Evolutionary conservation across 176 grass and related monocot genomes (phyloP).

Genomic region (Alopecurus myosuroides): DNA sequence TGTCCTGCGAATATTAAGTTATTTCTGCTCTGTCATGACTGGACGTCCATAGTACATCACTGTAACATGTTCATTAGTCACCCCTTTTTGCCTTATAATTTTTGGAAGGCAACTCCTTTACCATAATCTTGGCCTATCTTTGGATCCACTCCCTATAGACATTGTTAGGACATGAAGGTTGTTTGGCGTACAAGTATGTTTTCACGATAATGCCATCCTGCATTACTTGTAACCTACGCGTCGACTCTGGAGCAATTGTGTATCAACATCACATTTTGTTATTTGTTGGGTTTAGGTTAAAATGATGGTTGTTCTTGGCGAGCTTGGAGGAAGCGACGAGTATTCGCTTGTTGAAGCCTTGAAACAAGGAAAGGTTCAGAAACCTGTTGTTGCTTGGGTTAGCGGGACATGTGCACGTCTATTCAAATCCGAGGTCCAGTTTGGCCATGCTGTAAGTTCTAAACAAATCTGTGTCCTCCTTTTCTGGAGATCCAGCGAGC

Average conservation of each 20-base stretch:
- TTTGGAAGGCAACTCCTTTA: not conserved
- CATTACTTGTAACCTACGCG: slow-evolving; percentile 4
- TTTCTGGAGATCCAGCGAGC: not conserved
- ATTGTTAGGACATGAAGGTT: not conserved
- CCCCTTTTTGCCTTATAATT: not conserved
- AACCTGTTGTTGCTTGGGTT: slow-evolving; percentile 99
- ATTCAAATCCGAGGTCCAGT: slow-evolving; percentile 99
- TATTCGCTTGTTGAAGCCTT: slow-evolving; percentile 96
- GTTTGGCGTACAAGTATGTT: not conserved
- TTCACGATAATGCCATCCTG: not conserved
- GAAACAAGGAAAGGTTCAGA: slow-evolving; percentile 95
- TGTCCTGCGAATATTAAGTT: not conserved
- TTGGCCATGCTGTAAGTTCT: slow-evolving; percentile 93
- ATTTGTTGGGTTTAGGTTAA: slow-evolving; percentile 64
- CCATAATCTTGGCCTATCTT: slow-evolving; percentile 9
- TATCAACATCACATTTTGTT: slow-evolving; percentile 9
- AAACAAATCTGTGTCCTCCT: not conserved
- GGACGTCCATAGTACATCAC: not conserved
- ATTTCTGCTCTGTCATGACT: not conserved
- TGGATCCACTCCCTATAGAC: not conserved
- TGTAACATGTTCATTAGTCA: not conserved
- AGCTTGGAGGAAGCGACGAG: slow-evolving; percentile 92
- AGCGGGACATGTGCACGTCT: slow-evolving; percentile 88
- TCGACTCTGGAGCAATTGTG: slow-evolving; percentile 9
- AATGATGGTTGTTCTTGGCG: slow-evolving; percentile 99